A percentile compares a stretch with the other conserved stretches of the same genome.
These are phyloP conservation scores for Rutstroemia sp. DNA, from an alignment of 2,329 filamentous ascomycete genomes.

Conservation along the genomic window DNA sequence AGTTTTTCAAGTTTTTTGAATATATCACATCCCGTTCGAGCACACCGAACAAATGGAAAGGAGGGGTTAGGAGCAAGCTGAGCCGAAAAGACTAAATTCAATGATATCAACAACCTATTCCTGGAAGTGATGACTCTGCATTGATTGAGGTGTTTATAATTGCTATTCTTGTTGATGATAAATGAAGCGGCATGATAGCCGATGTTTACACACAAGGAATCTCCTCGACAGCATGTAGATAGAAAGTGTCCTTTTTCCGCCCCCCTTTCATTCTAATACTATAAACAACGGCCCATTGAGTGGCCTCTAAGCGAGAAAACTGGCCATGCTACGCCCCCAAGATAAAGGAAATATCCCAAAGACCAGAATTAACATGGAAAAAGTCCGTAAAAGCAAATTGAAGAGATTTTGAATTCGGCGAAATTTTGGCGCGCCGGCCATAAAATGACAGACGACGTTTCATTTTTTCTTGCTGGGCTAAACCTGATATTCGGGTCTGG, in stretches of 20 bases:
- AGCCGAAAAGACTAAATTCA: neutral
- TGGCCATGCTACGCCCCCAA: constrained; percentile 3
- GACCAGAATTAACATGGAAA: neutral
- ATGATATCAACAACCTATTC: neutral
- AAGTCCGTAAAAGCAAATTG: no score
- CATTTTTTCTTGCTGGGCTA: neutral
- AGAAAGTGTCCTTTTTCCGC: neutral
- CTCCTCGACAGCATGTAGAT: neutral
- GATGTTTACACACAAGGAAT: neutral
- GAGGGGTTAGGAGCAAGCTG: constrained; percentile 5
- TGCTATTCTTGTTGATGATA: neutral
- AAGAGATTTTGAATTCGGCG: neutral
- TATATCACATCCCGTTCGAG: neutral
- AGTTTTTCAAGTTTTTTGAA: neutral
- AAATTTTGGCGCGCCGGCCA: neutral
- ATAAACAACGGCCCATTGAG: constrained; percentile 4
- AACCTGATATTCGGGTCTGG: neutral
- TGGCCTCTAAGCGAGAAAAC: constrained; percentile 5
- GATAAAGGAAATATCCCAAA: neutral
- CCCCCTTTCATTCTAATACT: neutral
- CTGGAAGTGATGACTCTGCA: constrained; percentile 1
- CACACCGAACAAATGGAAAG: constrained; percentile 2
- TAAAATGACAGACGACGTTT: neutral
- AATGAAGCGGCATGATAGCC: neutral
- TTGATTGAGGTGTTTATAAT: neutral